Percentiles rank a stretch among this genome's conserved stretches.
These are phyloP conservation scores for Epichloe aotearoae DNA, from an alignment of 2,329 filamentous ascomycete genomes.

Conservation along the genomic window DNA sequence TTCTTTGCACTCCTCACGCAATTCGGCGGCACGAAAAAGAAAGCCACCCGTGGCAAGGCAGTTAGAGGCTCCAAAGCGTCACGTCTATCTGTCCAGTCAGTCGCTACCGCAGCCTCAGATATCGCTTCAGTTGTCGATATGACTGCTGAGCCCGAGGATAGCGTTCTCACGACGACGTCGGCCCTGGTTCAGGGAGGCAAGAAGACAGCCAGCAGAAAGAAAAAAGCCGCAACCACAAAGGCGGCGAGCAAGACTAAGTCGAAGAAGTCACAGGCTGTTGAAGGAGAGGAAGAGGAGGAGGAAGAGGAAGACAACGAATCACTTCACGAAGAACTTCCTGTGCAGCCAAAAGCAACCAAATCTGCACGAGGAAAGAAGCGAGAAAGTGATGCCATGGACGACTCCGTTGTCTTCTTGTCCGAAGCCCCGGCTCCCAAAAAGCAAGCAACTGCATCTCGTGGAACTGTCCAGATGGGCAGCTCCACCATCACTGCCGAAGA, in stretches of 20 bases:
- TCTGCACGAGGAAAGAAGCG: constrained; percentile 48
- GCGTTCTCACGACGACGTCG: constrained; percentile 44
- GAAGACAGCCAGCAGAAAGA: constrained; percentile 36
- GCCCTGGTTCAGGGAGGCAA: constrained; percentile 44
- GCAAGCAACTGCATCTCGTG: constrained; percentile 37
- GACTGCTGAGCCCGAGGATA: constrained; percentile 41
- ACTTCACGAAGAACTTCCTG: constrained; percentile 11
- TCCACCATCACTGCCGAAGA: constrained; percentile 27
- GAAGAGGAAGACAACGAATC: constrained; percentile 19
- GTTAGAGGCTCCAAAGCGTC: constrained; percentile 55
- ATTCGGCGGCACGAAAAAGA: constrained; percentile 40
- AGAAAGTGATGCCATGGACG: constrained; percentile 44
- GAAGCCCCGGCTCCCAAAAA: constrained; percentile 46
- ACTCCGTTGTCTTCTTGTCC: constrained; percentile 26
- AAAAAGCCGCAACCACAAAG: constrained; percentile 39
- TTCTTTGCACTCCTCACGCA: constrained; percentile 63
- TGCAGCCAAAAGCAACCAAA: constrained; percentile 23
- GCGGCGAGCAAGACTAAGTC: constrained; percentile 22
- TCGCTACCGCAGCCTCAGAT: constrained; percentile 37
- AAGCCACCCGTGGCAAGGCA: constrained; percentile 38
- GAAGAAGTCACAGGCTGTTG: constrained; percentile 35
- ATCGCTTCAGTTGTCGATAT: constrained; percentile 33
- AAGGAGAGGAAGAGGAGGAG: constrained; percentile 9
- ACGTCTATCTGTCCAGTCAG: constrained; percentile 47
- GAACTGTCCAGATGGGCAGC: constrained; percentile 30